phyloP scores from a whole-genome alignment of 345 rosid genomes.

The Gossypium rotundifolium region DNA sequence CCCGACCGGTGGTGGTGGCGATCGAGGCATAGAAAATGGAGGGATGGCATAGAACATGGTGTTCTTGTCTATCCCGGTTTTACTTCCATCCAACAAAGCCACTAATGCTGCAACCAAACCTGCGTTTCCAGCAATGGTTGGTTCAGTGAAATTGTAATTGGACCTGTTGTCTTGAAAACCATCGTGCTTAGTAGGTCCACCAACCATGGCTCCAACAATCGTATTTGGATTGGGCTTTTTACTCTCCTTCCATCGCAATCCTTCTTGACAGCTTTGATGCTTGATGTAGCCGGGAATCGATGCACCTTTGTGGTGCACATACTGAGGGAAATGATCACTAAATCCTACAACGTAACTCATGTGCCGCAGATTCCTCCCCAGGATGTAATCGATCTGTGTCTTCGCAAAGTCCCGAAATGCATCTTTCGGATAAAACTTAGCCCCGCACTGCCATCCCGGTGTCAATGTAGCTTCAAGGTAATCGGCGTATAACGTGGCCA shows the following conservation, averaged over 20 bases:
- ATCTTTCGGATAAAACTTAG: conserved; percentile 63
- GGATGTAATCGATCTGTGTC: conserved; percentile 79
- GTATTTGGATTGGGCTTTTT: conserved; percentile 75
- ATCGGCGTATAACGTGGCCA: conserved; percentile 71
- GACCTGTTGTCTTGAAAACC: conserved; percentile 77
- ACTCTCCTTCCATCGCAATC: conserved; percentile 86
- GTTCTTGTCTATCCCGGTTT: conserved; percentile 63
- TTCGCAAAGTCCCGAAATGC: conserved; percentile 71
- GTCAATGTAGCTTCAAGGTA: conserved; percentile 90
- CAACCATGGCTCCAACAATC: conserved; percentile 94
- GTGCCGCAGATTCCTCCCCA: conserved; percentile 80
- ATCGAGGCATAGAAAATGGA: conserved; percentile 76
- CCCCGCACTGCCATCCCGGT: conserved; percentile 89
- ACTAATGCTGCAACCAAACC: conserved; percentile 87
- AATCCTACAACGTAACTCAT: conserved; percentile 91
- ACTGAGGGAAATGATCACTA: conserved; percentile 65
- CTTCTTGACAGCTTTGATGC: conserved; percentile 76
- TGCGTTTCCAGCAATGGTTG: conserved; percentile 88
- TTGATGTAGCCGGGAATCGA: conserved; percentile 72
- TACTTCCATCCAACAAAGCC: conserved; percentile 69
- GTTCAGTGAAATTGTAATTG: conserved; percentile 91
- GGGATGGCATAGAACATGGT: conserved; percentile 91
- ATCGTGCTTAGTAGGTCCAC: conserved; percentile 83
- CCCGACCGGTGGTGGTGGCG: conserved; percentile 92
- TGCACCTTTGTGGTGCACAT: conserved; percentile 83